Evolutionary conservation across 2,329 filamentous ascomycete species (phyloP).

Genomic region (Calonectria pteridis): DNA sequence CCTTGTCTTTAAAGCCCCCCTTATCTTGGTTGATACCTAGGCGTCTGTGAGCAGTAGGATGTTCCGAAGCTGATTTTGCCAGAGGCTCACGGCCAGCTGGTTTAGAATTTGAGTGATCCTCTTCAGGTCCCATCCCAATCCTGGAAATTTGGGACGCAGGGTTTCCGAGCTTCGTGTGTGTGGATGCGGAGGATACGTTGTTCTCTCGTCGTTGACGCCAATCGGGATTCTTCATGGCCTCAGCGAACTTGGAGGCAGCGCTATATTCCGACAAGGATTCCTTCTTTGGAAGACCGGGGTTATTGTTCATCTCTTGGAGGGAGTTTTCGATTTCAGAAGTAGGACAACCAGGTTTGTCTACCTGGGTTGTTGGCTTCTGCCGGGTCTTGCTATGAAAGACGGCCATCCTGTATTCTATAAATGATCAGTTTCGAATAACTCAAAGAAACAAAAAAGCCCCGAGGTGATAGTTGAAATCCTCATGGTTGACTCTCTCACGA

Average conservation of each 20-base stretch:
- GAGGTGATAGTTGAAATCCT: too few species aligned
- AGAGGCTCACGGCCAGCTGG: neutral
- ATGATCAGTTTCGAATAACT: neutral
- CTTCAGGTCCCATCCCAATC: neutral
- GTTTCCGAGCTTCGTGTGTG: conserved; percentile 10
- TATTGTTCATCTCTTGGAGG: conserved; percentile 27
- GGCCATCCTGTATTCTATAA: conserved; percentile 23
- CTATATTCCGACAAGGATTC: conserved; percentile 37
- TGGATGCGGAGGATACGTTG: conserved; percentile 18
- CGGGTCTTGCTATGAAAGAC: conserved; percentile 20
- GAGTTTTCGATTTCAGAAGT: conserved; percentile 23
- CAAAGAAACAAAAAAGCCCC: neutral
- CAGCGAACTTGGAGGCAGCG: conserved; percentile 39
- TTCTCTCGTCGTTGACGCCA: conserved; percentile 47
- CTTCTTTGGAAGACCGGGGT: conserved; percentile 11
- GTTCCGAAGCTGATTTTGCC: neutral
- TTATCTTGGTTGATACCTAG: conserved; percentile 14
- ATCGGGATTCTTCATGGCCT: conserved; percentile 52
- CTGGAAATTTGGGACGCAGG: neutral
- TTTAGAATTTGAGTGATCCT: neutral
- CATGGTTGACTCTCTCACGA: neutral
- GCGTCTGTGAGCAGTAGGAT: conserved; percentile 14
- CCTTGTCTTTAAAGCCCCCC: neutral
- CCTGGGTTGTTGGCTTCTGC: conserved; percentile 5
- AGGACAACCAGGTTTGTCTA: conserved; percentile 16